A percentile compares a stretch with the other conserved stretches of the same genome.
Evolutionary conservation across 78 protist species (phyloP).

Genomic region (Dictyostelium brefeldianum): DNA sequence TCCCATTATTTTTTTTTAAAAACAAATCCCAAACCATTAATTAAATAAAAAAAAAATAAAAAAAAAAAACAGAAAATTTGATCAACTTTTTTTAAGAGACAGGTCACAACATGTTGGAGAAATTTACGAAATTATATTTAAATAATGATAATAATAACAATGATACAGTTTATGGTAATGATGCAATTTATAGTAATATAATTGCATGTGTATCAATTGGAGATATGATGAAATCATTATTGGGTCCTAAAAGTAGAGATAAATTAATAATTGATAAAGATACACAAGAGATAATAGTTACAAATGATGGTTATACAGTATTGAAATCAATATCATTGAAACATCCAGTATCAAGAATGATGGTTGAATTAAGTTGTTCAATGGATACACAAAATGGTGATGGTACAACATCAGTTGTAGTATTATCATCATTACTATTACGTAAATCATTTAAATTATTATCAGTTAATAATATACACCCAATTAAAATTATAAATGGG

Average conservation of each 20-base stretch:
- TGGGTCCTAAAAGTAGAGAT: constrained; percentile 60
- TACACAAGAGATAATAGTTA: not conserved
- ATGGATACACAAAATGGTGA: constrained; percentile 81
- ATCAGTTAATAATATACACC: not conserved
- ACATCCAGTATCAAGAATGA: constrained; percentile 63
- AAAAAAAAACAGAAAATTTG: too few relatives aligned
- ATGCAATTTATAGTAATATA: constrained; percentile 36
- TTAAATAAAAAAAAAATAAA: too few relatives aligned
- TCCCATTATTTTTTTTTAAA: not conserved
- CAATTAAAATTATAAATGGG: constrained; percentile 52
- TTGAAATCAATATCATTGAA: constrained; percentile 59
- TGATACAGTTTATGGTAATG: not conserved
- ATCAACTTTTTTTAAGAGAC: too few relatives aligned
- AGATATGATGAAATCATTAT: not conserved
- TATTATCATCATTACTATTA: constrained; percentile 42
- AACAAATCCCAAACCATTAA: too few relatives aligned
- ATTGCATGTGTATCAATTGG: constrained; percentile 64
- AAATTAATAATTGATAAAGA: constrained; percentile 41
- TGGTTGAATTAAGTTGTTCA: constrained; percentile 70
- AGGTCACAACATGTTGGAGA: too few relatives aligned
- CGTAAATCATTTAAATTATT: constrained; percentile 27
- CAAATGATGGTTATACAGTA: constrained; percentile 70
- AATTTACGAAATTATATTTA: not conserved
- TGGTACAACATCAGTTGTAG: constrained; percentile 67
- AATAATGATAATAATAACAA: not conserved